Evolutionary conservation across 495 filamentous ascomycete genomes (phyloP).

Genomic region (Diplogelasinospora grovesii): DNA sequence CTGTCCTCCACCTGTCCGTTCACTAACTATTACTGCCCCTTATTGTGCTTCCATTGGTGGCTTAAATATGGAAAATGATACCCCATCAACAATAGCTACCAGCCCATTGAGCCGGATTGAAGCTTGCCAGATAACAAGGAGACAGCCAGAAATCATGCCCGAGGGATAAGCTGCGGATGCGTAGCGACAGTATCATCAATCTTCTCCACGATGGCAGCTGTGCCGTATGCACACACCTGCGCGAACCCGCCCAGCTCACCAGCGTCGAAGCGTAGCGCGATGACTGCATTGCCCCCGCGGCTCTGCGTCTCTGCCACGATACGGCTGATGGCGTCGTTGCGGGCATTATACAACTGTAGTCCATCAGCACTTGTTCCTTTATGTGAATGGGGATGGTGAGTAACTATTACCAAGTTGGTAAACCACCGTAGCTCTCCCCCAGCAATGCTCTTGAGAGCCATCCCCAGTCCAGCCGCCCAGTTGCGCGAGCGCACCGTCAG

Average conservation of each 20-base stretch:
- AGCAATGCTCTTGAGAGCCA: slow-evolving; percentile 44
- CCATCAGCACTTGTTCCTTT: background rate
- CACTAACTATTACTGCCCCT: too few relatives aligned
- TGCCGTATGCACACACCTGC: slow-evolving; percentile 56
- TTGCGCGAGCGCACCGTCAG: slow-evolving; percentile 54
- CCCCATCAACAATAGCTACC: too few relatives aligned
- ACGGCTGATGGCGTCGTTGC: slow-evolving; percentile 49
- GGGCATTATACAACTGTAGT: slow-evolving; percentile 41
- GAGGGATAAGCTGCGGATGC: slow-evolving; percentile 21
- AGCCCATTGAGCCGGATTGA: too few relatives aligned
- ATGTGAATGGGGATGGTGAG: background rate
- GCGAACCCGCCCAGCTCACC: slow-evolving; percentile 43
- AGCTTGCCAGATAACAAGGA: too few relatives aligned
- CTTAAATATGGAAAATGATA: too few relatives aligned
- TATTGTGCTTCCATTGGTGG: too few relatives aligned
- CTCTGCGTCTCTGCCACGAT: slow-evolving; percentile 50
- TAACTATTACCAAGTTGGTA: slow-evolving; percentile 45
- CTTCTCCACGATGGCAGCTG: slow-evolving; percentile 48
- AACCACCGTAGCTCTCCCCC: slow-evolving; percentile 54
- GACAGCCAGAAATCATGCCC: too few relatives aligned
- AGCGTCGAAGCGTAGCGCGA: slow-evolving; percentile 51
- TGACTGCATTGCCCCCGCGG: slow-evolving; percentile 54
- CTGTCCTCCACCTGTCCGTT: too few relatives aligned
- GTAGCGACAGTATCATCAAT: slow-evolving; percentile 16
- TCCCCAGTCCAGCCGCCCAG: slow-evolving; percentile 33